Evolutionary conservation across 495 filamentous ascomycete species (phyloP).

Genomic region (Annulohypoxylon moriforme): DNA sequence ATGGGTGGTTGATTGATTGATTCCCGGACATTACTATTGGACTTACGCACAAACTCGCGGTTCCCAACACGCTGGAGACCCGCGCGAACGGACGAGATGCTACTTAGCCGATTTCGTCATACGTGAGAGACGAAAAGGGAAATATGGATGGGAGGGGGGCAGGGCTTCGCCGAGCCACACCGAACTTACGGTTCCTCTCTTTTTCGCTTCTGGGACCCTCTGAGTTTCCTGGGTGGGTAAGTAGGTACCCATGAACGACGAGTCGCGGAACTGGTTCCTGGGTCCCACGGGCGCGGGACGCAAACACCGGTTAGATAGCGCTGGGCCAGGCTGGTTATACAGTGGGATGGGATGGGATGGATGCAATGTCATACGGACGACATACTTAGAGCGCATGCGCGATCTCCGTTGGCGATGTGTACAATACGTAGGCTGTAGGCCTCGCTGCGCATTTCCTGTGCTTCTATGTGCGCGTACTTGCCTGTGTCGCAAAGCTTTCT

Average conservation of each 20-base stretch:
- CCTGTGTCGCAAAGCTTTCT: constrained; percentile 26
- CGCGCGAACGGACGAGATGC: constrained; percentile 28
- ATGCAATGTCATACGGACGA: constrained; percentile 24
- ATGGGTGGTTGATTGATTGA: too few relatives aligned
- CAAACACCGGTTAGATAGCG: constrained; percentile 12
- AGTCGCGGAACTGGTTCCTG: constrained; percentile 1
- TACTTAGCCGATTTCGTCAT: constrained; percentile 16
- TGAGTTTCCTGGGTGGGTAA: background rate
- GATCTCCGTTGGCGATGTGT: constrained; percentile 15
- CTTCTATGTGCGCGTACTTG: constrained; percentile 1
- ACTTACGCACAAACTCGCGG: constrained; percentile 9
- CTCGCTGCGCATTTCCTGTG: constrained; percentile 5
- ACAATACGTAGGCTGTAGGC: background rate
- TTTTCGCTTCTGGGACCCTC: background rate
- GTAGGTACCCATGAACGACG: background rate
- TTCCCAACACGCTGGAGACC: constrained; percentile 34
- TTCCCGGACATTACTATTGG: background rate
- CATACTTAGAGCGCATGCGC: constrained; percentile 30
- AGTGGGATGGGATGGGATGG: background rate
- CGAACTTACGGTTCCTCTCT: constrained; percentile 15
- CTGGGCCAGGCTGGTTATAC: background rate
- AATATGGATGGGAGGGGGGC: background rate
- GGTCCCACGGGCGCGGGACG: constrained; percentile 12
- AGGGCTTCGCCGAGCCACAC: constrained; percentile 12
- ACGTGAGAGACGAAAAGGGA: constrained; percentile 15